These are phyloP conservation scores for Halenospora varia DNA, from an alignment of 495 filamentous ascomycete species.

Conservation along the genomic window DNA sequence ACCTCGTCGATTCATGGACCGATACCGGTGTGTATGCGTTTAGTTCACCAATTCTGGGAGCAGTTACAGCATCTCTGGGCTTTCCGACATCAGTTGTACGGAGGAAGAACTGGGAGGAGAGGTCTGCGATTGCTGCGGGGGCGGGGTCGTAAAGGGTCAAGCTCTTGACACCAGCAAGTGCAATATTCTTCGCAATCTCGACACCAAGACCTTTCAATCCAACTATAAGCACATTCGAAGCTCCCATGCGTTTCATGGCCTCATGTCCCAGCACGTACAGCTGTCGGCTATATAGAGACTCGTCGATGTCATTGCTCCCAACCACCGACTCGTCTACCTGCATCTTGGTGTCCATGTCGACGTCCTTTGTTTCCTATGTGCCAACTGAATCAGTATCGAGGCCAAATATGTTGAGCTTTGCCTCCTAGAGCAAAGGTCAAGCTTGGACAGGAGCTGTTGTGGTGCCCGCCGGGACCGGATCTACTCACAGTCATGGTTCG, in stretches of 20 bases:
- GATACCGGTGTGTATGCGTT: slow-evolving; percentile 93
- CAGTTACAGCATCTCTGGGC: slow-evolving; percentile 79
- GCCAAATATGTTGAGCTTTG: neutral
- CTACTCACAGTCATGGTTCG: slow-evolving; percentile 52
- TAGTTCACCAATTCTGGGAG: slow-evolving; percentile 85
- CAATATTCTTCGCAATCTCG: slow-evolving; percentile 98
- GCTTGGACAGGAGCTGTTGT: neutral
- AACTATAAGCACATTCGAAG: slow-evolving; percentile 89
- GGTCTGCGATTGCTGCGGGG: slow-evolving; percentile 76
- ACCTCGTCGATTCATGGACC: slow-evolving; percentile 55
- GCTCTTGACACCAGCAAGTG: slow-evolving; percentile 83
- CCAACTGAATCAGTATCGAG: slow-evolving; percentile 1
- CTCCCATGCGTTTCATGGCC: slow-evolving; percentile 99
- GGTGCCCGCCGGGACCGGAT: neutral
- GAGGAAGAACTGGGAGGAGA: slow-evolving; percentile 97
- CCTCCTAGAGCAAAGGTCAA: neutral
- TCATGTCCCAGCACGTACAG: slow-evolving; percentile 98
- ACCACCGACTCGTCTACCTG: slow-evolving; percentile 60
- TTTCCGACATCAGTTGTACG: slow-evolving; percentile 85
- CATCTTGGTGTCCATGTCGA: slow-evolving; percentile 71
- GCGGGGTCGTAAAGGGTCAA: slow-evolving; percentile 83
- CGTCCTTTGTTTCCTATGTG: slow-evolving; percentile 35
- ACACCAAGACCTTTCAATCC: slow-evolving; percentile 93
- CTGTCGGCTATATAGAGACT: slow-evolving; percentile 95
- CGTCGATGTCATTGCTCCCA: slow-evolving; percentile 71